phyloP scores from a whole-genome alignment of 2,329 filamentous ascomycete species.

The Metarhizium guizhouense region DNA sequence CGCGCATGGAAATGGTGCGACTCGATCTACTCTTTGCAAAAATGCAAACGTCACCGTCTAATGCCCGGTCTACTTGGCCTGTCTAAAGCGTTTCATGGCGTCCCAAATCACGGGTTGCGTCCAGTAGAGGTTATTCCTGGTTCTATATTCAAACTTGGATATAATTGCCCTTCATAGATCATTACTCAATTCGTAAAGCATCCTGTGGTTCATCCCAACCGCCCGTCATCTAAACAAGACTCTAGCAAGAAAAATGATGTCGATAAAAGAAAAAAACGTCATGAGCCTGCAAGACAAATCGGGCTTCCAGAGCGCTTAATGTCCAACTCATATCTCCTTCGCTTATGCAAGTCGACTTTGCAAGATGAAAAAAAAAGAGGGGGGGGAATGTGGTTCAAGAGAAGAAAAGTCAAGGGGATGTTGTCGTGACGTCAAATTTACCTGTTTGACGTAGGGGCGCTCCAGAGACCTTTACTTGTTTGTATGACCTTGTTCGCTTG shows the following conservation, averaged over 20 bases:
- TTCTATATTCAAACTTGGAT: background rate
- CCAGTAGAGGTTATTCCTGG: background rate
- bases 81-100: too few species aligned
- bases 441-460: conserved; percentile 20
- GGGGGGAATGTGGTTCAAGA: background rate
- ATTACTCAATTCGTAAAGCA: background rate
- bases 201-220: background rate
- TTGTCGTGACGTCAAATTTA: conserved; percentile 6
- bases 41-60: too few species aligned
- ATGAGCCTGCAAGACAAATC: background rate
- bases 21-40: too few species aligned
- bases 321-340: background rate
- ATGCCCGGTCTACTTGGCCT: too few species aligned
- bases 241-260: background rate
- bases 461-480: conserved; percentile 57
- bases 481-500: conserved; percentile 50
- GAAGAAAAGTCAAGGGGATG: background rate
- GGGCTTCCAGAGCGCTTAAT: background rate
- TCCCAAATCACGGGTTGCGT: too few species aligned
- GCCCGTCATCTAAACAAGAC: background rate
- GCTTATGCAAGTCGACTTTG: background rate
- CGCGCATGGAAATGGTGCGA: too few species aligned
- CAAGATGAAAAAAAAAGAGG: background rate
- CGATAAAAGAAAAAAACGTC: background rate
- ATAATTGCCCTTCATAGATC: background rate